A percentile compares a stretch with the other conserved stretches of the same genome.
These are phyloP conservation scores for Serendipita sp. DNA, from an alignment of 768 basidiomycete species.

Conservation along the genomic window DNA sequence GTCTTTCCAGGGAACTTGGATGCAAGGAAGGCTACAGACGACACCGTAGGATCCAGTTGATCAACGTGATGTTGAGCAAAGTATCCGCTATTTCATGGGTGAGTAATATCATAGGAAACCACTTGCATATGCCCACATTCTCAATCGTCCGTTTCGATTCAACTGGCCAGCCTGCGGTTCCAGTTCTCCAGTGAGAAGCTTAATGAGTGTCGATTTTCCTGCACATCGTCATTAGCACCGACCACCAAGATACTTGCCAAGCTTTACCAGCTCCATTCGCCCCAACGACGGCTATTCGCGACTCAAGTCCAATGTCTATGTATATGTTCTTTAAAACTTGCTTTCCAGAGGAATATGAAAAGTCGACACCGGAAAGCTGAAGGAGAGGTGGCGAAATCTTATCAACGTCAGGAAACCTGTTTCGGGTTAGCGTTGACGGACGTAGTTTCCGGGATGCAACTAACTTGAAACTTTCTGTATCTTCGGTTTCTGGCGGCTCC, in stretches of 20 bases:
- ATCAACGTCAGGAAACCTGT: slow-evolving; percentile 79
- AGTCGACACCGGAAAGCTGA: slow-evolving; percentile 79
- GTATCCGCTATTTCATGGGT: slow-evolving; percentile 42
- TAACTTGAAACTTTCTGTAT: slow-evolving; percentile 82
- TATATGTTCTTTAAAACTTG: slow-evolving; percentile 62
- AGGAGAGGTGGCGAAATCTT: slow-evolving; percentile 93
- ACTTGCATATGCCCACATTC: slow-evolving; percentile 40
- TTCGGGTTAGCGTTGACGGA: not conserved
- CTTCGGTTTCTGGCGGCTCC: slow-evolving; percentile 82
- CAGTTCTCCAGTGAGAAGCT: slow-evolving; percentile 74
- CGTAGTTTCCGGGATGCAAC: slow-evolving; percentile 8
- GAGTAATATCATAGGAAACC: slow-evolving; percentile 3
- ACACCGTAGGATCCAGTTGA: slow-evolving; percentile 63
- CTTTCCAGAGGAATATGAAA: slow-evolving; percentile 70
- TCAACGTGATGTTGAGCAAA: slow-evolving; percentile 97
- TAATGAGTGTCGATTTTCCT: slow-evolving; percentile 96
- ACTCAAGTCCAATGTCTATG: slow-evolving; percentile 88
- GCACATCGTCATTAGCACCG: slow-evolving; percentile 24
- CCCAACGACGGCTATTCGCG: slow-evolving; percentile 86
- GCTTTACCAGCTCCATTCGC: slow-evolving; percentile 9
- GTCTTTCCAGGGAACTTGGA: slow-evolving; percentile 83
- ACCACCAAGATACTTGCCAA: not conserved
- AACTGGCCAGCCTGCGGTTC: slow-evolving; percentile 62
- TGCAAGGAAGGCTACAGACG: slow-evolving; percentile 88
- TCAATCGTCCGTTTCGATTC: slow-evolving; percentile 77